These are phyloP conservation scores for Leishmania guyanensis DNA, from an alignment of 208 protist species.

Conservation along the genomic window DNA sequence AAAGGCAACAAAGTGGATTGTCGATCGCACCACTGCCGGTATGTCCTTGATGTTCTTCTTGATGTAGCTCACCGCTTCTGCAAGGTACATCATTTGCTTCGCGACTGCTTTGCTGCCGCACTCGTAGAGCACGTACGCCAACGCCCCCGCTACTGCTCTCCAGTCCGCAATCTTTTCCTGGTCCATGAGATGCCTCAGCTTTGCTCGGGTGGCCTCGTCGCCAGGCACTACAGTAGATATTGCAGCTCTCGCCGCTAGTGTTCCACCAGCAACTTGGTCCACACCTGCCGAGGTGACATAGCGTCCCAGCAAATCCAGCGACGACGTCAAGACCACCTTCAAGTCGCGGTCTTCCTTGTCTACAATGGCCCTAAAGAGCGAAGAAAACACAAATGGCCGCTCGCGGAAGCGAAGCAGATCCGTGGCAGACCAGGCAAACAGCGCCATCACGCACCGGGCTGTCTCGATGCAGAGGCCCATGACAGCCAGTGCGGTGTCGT, in stretches of 20 bases:
- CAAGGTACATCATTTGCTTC: slow-evolving; percentile 23
- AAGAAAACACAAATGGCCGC: slow-evolving; percentile 37
- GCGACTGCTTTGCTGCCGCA: slow-evolving; percentile 12
- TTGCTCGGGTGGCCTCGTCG: slow-evolving; percentile 1
- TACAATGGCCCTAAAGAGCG: slow-evolving; percentile 27
- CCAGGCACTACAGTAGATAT: not conserved
- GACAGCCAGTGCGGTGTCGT: slow-evolving; percentile 17
- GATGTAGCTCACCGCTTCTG: slow-evolving; percentile 20
- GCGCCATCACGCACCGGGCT: slow-evolving; percentile 19
- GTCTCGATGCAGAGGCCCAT: slow-evolving; percentile 34
- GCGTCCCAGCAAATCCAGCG: slow-evolving; percentile 34
- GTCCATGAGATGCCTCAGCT: slow-evolving; percentile 24
- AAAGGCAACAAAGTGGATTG: slow-evolving; percentile 48
- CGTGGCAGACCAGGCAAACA: slow-evolving; percentile 33
- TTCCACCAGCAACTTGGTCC: not conserved
- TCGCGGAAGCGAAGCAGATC: slow-evolving; percentile 37
- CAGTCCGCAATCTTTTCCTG: slow-evolving; percentile 22
- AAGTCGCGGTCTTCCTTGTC: slow-evolving; percentile 38
- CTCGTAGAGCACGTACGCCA: slow-evolving; percentile 34
- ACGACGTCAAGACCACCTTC: slow-evolving; percentile 23
- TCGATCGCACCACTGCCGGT: slow-evolving; percentile 17
- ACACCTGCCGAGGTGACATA: slow-evolving; percentile 21
- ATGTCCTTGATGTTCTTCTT: slow-evolving; percentile 19
- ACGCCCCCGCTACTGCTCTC: slow-evolving; percentile 11
- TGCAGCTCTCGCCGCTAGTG: not conserved